Evolutionary conservation across 192 early-diverging fungal genomes (phyloP).

Genomic region (Gaertneriomyces sp.): DNA sequence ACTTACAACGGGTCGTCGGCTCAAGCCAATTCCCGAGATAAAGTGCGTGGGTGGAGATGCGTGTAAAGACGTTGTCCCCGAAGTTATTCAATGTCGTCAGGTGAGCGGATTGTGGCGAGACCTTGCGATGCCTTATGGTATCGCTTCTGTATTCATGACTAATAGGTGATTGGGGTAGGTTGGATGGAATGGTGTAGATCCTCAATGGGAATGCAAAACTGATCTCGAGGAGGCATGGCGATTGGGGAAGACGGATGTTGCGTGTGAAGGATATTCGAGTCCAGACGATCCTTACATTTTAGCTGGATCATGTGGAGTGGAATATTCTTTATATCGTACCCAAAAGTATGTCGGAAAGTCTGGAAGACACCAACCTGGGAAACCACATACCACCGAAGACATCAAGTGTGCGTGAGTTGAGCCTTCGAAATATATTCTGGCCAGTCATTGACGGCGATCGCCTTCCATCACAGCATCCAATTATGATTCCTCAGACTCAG

Average conservation of each 20-base stretch:
- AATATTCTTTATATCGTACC: slow-evolving; percentile 35
- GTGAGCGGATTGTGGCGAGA: neutral
- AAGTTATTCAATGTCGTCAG: slow-evolving; percentile 37
- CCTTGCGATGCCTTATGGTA: neutral
- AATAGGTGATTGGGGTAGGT: neutral
- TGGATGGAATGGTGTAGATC: slow-evolving; percentile 19
- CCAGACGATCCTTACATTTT: slow-evolving; percentile 44
- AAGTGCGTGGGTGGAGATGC: slow-evolving; percentile 45
- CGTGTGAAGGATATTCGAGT: slow-evolving; percentile 46
- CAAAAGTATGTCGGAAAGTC: slow-evolving; percentile 21
- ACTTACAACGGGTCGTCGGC: slow-evolving; percentile 38
- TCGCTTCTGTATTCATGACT: neutral
- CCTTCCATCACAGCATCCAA: neutral
- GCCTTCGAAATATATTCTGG: neutral
- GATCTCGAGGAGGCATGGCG: slow-evolving; percentile 40
- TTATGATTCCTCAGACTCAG: neutral
- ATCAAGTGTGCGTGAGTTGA: neutral
- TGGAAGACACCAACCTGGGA: slow-evolving; percentile 4
- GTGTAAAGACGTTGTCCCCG: slow-evolving; percentile 19
- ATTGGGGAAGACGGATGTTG: slow-evolving; percentile 42
- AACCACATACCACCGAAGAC: neutral
- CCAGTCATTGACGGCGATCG: neutral
- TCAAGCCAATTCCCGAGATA: slow-evolving; percentile 40
- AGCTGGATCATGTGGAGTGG: slow-evolving; percentile 42
- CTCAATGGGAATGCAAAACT: slow-evolving; percentile 45